Evolutionary conservation across 129 eudicot genomes (phyloP).

Genomic region (Lactuca saligna): DNA sequence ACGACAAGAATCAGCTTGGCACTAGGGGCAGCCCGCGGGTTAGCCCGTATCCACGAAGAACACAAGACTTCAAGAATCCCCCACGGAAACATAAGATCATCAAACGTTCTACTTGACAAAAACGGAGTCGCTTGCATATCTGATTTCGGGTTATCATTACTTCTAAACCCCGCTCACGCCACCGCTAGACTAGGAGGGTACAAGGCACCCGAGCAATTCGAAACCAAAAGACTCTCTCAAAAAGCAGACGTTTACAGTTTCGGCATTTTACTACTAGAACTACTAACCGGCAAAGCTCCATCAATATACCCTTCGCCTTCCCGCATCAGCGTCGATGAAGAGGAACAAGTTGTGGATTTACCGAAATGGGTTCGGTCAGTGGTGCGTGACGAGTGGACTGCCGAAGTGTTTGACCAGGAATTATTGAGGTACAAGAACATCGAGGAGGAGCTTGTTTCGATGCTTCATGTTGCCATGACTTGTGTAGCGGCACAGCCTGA

Average conservation of each 20-base stretch:
- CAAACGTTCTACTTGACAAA: slow-evolving; percentile 83
- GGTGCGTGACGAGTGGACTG: slow-evolving; percentile 98
- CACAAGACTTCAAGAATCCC: slow-evolving; percentile 76
- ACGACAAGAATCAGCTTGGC: slow-evolving; percentile 86
- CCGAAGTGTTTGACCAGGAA: slow-evolving; percentile 94
- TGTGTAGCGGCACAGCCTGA: slow-evolving; percentile 79
- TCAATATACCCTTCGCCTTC: slow-evolving; percentile 55
- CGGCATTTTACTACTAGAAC: slow-evolving; percentile 73
- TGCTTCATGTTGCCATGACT: slow-evolving; percentile 93
- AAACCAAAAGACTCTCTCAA: slow-evolving; percentile 77
- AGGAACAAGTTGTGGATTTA: slow-evolving; percentile 55
- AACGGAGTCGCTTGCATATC: slow-evolving; percentile 87
- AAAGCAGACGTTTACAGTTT: slow-evolving; percentile 89
- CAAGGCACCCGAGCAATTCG: slow-evolving; percentile 87
- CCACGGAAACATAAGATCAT: slow-evolving; percentile 85
- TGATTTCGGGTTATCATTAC: slow-evolving; percentile 83
- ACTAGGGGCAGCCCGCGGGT: slow-evolving; percentile 93
- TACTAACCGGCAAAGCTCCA: slow-evolving; percentile 78
- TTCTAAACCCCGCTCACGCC: slow-evolving; percentile 87
- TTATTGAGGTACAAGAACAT: slow-evolving; percentile 91
- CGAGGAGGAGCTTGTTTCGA: slow-evolving; percentile 86
- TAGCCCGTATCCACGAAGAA: slow-evolving; percentile 71
- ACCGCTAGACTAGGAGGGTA: slow-evolving; percentile 87
- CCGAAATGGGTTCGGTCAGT: slow-evolving; percentile 96
- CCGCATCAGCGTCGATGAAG: slow-evolving; percentile 50